phyloP scores from a whole-genome alignment of 768 basidiomycete species.

The Tephrocybe sp. region DNA sequence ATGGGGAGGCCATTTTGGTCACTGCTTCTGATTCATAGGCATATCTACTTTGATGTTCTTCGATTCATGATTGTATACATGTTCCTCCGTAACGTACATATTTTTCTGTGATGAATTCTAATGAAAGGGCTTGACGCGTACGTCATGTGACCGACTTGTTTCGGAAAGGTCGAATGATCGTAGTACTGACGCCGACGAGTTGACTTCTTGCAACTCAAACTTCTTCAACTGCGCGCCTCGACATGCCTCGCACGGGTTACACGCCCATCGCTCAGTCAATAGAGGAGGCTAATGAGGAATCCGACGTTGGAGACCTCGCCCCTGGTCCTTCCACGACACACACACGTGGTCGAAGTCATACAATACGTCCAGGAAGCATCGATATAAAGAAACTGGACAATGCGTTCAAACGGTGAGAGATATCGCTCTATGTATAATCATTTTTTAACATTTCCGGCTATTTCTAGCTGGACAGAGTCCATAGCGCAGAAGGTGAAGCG shows the following conservation, averaged over 20 bases:
- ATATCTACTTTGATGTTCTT: neutral
- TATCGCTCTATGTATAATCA: neutral
- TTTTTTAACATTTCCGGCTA: neutral
- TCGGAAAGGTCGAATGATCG: conserved; percentile 1
- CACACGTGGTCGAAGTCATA: conserved; percentile 32
- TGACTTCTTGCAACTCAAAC: neutral
- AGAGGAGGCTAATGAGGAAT: conserved; percentile 41
- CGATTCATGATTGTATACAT: too few species aligned
- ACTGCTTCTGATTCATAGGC: conserved; percentile 5
- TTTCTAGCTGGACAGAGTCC: conserved; percentile 74
- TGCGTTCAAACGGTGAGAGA: conserved; percentile 74
- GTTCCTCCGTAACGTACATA: neutral
- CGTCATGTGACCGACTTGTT: neutral
- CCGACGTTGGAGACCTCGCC: conserved; percentile 32
- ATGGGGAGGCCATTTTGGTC: conserved; percentile 19
- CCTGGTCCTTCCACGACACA: conserved; percentile 22
- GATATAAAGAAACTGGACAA: conserved; percentile 78
- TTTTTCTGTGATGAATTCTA: neutral
- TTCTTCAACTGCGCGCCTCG: neutral
- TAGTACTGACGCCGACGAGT: neutral
- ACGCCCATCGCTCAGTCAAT: conserved; percentile 41
- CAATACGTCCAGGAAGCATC: conserved; percentile 58
- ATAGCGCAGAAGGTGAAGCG: conserved; percentile 84
- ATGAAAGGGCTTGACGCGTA: neutral
- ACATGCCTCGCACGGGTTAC: conserved; percentile 43